phyloP scores from a whole-genome alignment of 2,329 filamentous ascomycete species.

The Epichloe elymi region DNA sequence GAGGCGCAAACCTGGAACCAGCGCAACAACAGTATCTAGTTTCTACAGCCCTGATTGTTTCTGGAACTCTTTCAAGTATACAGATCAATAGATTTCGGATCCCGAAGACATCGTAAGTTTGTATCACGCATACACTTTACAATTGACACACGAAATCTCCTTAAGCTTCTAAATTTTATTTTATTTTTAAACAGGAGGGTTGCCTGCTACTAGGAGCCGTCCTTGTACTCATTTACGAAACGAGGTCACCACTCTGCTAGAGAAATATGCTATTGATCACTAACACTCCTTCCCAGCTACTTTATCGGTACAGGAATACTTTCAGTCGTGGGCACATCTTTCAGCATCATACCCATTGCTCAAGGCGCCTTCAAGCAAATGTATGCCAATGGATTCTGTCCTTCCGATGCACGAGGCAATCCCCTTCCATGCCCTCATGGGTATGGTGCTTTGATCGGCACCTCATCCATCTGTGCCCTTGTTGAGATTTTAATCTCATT shows the following conservation, averaged over 20 bases:
- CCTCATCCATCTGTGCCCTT: constrained; percentile 48
- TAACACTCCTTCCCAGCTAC: constrained; percentile 35
- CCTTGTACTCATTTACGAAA: background rate
- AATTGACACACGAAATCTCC: background rate
- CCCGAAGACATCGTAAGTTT: constrained; percentile 43
- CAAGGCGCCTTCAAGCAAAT: constrained; percentile 61
- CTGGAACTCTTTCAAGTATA: constrained; percentile 58
- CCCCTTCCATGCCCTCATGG: constrained; percentile 61
- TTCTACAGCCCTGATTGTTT: constrained; percentile 66
- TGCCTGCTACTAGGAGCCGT: too few relatives aligned
- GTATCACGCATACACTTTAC: background rate
- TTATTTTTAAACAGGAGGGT: too few relatives aligned
- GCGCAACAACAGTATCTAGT: constrained; percentile 63
- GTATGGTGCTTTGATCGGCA: constrained; percentile 62
- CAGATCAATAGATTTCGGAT: constrained; percentile 72
- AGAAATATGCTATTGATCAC: background rate
- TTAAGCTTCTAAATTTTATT: too few relatives aligned
- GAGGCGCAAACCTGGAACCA: constrained; percentile 48
- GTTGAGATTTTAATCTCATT: constrained; percentile 66
- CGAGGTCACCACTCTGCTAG: background rate
- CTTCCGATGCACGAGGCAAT: constrained; percentile 45
- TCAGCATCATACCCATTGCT: constrained; percentile 26
- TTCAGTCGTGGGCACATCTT: constrained; percentile 54
- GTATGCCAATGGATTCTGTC: constrained; percentile 61
- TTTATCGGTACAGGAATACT: constrained; percentile 69